Base-by-base conservation (phyloP, 2,329 filamentous ascomycete genomes). In the Fusarium sp. region DNA sequence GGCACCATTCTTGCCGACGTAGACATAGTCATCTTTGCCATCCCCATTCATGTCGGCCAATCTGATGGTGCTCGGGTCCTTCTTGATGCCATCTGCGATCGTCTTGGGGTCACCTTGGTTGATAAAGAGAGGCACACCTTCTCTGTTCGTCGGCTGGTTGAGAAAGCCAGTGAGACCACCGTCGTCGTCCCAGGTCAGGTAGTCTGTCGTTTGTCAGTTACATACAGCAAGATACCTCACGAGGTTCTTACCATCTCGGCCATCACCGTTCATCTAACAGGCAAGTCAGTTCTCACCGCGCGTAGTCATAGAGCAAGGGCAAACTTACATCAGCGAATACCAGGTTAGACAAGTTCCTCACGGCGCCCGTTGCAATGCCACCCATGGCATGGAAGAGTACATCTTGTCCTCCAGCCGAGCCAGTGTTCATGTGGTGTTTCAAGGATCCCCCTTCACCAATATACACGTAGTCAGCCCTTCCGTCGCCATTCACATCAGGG, bases 401-500 rank as follows among this genome's bases (percentile, higher is more conserved):
- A 37, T 59, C 45, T 35, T 24, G 14, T 6, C 67, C 67, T 39
- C 43, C 48, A 1, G 41, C 22, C 2, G 70, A 61, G 0, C 75
- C 77, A 0, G 70, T 76, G 20, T 79, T 79, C 45, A 77, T n/a
- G 10, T 66, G 52, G 50, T 77, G 66, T 5, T 60, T 65, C 16
- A 79, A 33, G 11, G 77, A 65, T 4, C 77, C 77, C 1, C 68
- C 68, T 35, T 74, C 39, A 2, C 77, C 77, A 5, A 77, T 71
- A 4, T 72, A 74, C 5, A 80, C 71, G 31, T 78, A 80, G 64
- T 78, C 78, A 7, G 77, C 75, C 11, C 77, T 20, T 6, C 77
- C 76, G 56, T 79, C 77, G 11, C 78, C 77, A 41, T 79, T 80
- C 58, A 79, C 73, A 29, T 79, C 76, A 5, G 77, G 68, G 41